Conservation (phyloP, 2,329 filamentous ascomycete genomes). For the Fusarium paranaense region DNA sequence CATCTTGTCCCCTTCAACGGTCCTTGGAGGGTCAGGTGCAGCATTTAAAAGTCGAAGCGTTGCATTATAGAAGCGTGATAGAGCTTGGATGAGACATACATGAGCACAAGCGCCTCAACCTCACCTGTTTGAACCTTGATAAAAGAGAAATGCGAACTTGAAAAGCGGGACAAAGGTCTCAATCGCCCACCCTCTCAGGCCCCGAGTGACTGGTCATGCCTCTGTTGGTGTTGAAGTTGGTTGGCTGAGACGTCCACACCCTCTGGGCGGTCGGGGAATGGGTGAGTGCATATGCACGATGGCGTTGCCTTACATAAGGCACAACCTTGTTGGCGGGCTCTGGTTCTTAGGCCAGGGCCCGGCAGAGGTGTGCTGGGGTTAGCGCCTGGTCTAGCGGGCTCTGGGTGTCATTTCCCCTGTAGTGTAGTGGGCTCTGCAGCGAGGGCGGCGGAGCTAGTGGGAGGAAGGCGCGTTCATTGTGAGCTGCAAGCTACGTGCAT, state of each 20-base stretch:
- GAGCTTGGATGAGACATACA: conserved; percentile 25
- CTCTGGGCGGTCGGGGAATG: not conserved
- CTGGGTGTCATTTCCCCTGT: conserved; percentile 39
- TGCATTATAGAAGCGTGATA: conserved; percentile 25
- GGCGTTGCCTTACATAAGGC: conserved; percentile 37
- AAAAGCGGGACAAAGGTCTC: conserved; percentile 33
- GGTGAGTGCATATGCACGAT: conserved; percentile 34
- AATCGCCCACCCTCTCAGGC: conserved; percentile 35
- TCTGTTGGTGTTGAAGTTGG: conserved; percentile 17
- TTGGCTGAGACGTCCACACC: conserved; percentile 17
- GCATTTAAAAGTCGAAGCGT: conserved; percentile 19
- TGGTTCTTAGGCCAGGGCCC: conserved; percentile 20
- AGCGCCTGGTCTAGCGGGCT: conserved; percentile 21
- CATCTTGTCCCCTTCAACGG: conserved; percentile 10
- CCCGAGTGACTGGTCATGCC: conserved; percentile 37
- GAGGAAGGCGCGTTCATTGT: not conserved
- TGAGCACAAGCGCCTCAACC: not conserved
- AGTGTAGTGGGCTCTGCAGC: conserved; percentile 19
- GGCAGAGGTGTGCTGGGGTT: conserved; percentile 1
- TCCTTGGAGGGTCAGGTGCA: conserved; percentile 25
- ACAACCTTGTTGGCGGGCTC: conserved; percentile 15
- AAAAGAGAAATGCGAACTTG: conserved; percentile 1
- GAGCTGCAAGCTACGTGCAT: not conserved
- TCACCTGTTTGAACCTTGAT: conserved; percentile 5
- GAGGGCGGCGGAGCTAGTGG: conserved; percentile 23